These are phyloP conservation scores for Phlebiopsis flavidoalba DNA, from an alignment of 768 basidiomycete species.

Conservation along the genomic window DNA sequence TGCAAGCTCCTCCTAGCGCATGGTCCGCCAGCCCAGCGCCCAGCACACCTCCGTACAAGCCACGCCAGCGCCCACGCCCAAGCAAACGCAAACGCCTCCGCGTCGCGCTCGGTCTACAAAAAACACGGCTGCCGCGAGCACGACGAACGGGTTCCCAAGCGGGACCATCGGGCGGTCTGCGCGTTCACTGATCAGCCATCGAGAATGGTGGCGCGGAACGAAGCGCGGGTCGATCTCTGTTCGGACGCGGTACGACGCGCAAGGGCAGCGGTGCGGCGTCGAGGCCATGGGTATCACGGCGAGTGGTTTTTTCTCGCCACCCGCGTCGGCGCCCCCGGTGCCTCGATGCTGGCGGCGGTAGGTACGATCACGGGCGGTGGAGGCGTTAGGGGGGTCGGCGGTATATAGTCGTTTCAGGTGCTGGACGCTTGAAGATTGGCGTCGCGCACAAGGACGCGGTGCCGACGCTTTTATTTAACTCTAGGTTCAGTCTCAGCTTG, in stretches of 20 bases:
- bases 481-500: neutral
- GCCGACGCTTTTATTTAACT: neutral
- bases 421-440: neutral
- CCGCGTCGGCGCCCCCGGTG: conserved; percentile 29
- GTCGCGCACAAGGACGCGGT: neutral
- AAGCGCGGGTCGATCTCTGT: conserved; percentile 56
- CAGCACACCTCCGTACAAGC: conserved; percentile 27
- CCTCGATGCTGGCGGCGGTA: conserved; percentile 15
- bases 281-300: conserved; percentile 74
- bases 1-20: conserved; percentile 31
- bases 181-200: conserved; percentile 61
- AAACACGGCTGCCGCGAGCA: conserved; percentile 20
- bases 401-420: neutral
- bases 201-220: conserved; percentile 41
- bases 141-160: conserved; percentile 15
- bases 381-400: neutral
- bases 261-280: conserved; percentile 68
- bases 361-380: neutral
- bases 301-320: conserved; percentile 69
- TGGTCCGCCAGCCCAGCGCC: conserved; percentile 18
- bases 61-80: conserved; percentile 25
- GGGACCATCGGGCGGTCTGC: conserved; percentile 26
- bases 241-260: conserved; percentile 52
- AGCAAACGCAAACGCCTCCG: conserved; percentile 23
- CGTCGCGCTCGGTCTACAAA: conserved; percentile 19